phyloP scores from a whole-genome alignment of 208 protist species.

The Phytomonas francai region DNA sequence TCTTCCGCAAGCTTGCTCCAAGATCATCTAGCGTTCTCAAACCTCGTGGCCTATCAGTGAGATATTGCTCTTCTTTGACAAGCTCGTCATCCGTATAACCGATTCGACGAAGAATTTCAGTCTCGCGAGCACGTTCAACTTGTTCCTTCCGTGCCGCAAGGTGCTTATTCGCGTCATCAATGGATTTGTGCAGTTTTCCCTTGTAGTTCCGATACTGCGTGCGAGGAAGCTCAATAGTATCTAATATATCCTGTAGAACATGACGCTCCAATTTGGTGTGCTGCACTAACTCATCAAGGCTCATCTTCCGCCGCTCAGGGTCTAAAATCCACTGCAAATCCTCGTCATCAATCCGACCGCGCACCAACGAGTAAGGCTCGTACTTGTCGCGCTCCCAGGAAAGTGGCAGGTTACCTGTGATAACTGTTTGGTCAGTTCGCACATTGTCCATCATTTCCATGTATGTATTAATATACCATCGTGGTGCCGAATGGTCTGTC shows the following conservation, averaged over 20 bases:
- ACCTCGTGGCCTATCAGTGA: slow-evolving; percentile 60
- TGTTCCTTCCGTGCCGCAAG: slow-evolving; percentile 62
- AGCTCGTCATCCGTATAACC: slow-evolving; percentile 77
- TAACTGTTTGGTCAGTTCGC: slow-evolving; percentile 56
- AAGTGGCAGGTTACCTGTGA: slow-evolving; percentile 66
- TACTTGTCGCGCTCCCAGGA: slow-evolving; percentile 80
- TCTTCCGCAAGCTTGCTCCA: slow-evolving; percentile 56
- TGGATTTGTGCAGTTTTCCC: slow-evolving; percentile 76
- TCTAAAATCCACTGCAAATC: slow-evolving; percentile 69
- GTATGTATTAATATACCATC: slow-evolving; percentile 85
- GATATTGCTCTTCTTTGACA: slow-evolving; percentile 64
- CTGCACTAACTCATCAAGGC: slow-evolving; percentile 42
- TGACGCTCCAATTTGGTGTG: slow-evolving; percentile 64
- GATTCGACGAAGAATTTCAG: slow-evolving; percentile 64
- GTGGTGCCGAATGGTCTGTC: slow-evolving; percentile 64
- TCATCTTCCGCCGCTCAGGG: slow-evolving; percentile 51
- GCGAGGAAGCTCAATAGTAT: slow-evolving; percentile 75
- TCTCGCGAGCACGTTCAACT: slow-evolving; percentile 69
- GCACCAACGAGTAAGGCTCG: slow-evolving; percentile 77
- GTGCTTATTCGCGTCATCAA: slow-evolving; percentile 77
- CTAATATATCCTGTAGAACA: slow-evolving; percentile 74
- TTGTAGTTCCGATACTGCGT: slow-evolving; percentile 85
- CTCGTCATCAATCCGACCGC: slow-evolving; percentile 77
- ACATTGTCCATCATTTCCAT: slow-evolving; percentile 80
- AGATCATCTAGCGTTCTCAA: slow-evolving; percentile 74